A percentile compares a stretch with the other conserved stretches of the same genome.
Evolutionary conservation across 495 filamentous ascomycete genomes (phyloP).

Genomic region (Xylaria sp.): DNA sequence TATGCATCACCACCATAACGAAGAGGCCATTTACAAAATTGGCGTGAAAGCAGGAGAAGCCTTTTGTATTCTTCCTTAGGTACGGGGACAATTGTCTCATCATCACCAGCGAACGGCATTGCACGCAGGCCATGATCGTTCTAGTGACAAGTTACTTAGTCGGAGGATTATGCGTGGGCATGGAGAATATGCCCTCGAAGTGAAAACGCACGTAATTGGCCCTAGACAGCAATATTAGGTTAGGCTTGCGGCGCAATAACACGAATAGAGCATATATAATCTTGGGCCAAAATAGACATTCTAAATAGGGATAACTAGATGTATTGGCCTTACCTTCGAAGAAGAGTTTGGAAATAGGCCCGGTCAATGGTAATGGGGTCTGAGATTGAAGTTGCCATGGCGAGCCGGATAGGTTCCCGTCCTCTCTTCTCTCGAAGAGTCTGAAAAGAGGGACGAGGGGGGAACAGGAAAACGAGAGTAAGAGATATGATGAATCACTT

Average conservation of each 20-base stretch:
- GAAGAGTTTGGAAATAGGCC: constrained; percentile 58
- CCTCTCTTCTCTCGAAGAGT: background rate
- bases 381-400: constrained; percentile 33
- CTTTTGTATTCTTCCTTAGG: constrained; percentile 45
- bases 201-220: constrained; percentile 30
- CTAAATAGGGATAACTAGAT: background rate
- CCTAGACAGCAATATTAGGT: constrained; percentile 12
- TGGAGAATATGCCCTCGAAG: background rate
- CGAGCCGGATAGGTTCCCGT: background rate
- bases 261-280: background rate
- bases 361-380: constrained; percentile 59
- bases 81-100: constrained; percentile 32
- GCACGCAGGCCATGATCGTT: constrained; percentile 16
- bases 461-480: constrained; percentile 1
- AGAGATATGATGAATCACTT: constrained; percentile 19
- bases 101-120: background rate
- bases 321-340: constrained; percentile 55
- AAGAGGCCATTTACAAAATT: constrained; percentile 44
- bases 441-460: background rate
- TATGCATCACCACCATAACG: no score
- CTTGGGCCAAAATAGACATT: background rate
- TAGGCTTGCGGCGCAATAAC: background rate
- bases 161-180: constrained; percentile 9
- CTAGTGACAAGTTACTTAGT: constrained; percentile 14
- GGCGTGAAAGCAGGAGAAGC: constrained; percentile 35